These are phyloP conservation scores for Aspergillus nanangensis DNA, from an alignment of 495 filamentous ascomycete genomes.

Conservation along the genomic window DNA sequence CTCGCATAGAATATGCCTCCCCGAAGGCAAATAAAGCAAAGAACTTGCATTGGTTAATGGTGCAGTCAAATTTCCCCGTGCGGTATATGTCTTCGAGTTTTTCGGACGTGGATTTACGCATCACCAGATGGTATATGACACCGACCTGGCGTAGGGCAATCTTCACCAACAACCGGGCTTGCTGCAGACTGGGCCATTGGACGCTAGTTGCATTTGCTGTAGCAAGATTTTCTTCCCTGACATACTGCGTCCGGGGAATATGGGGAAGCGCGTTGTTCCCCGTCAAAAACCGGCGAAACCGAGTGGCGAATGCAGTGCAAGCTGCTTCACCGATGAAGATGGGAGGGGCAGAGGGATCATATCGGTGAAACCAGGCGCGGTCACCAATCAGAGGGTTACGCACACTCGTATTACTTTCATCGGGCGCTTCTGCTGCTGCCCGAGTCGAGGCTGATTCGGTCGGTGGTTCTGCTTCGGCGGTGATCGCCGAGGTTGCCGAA, in stretches of 20 bases:
- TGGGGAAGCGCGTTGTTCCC: constrained; percentile 33
- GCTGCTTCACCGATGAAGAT: constrained; percentile 44
- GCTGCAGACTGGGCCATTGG: constrained; percentile 36
- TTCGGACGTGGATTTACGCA: constrained; percentile 38
- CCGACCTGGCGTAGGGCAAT: constrained; percentile 40
- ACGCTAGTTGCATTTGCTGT: constrained; percentile 27
- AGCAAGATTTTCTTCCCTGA: constrained; percentile 31
- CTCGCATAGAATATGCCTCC: constrained; percentile 37
- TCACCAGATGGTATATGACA: constrained; percentile 36
- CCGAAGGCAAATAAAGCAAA: constrained; percentile 43
- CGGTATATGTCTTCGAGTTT: constrained; percentile 41
- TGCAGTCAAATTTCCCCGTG: constrained; percentile 29
- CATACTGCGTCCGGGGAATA: constrained; percentile 39
- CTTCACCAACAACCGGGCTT: constrained; percentile 36
- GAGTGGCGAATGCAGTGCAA: constrained; percentile 44
- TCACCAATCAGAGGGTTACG: constrained; percentile 39
- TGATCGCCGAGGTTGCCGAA: constrained; percentile 27
- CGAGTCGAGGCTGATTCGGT: constrained; percentile 16
- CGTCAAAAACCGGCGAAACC: constrained; percentile 39
- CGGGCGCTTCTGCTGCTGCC: constrained; percentile 18
- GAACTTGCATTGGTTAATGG: constrained; percentile 37
- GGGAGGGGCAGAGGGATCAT: constrained; percentile 39
- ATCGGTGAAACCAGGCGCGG: constrained; percentile 40
- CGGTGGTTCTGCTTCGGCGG: constrained; percentile 20
- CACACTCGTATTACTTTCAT: constrained; percentile 28